phyloP scores from a whole-genome alignment of 108 stramenopile genomes.

The Stephanodiscus minutulus region DNA sequence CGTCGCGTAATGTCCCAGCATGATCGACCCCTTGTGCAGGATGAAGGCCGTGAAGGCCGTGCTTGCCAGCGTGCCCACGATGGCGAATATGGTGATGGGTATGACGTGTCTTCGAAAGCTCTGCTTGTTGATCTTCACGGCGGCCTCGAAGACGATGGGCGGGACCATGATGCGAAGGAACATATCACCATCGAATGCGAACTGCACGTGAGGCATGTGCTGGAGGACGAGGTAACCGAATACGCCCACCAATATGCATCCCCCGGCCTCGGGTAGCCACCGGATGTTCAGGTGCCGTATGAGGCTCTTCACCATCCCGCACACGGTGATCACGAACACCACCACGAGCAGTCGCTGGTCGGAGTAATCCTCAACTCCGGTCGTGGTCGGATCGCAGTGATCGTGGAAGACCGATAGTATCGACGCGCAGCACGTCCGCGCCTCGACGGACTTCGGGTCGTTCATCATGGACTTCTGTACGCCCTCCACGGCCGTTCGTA shows the following conservation, averaged over 20 bases:
- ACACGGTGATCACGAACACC: slow-evolving; percentile 82
- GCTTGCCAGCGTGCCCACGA: slow-evolving; percentile 79
- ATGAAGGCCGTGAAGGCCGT: slow-evolving; percentile 74
- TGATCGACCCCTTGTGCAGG: slow-evolving; percentile 64
- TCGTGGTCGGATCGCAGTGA: slow-evolving; percentile 78
- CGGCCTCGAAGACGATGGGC: slow-evolving; percentile 91
- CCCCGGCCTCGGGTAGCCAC: slow-evolving; percentile 90
- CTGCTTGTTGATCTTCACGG: slow-evolving; percentile 82
- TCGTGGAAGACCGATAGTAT: slow-evolving; percentile 87
- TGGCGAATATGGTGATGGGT: slow-evolving; percentile 80
- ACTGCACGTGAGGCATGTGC: slow-evolving; percentile 74
- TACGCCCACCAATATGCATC: slow-evolving; percentile 85
- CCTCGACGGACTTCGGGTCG: slow-evolving; percentile 76
- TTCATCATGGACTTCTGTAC: slow-evolving; percentile 67
- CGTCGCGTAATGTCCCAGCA: slow-evolving; percentile 42
- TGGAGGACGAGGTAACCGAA: slow-evolving; percentile 68
- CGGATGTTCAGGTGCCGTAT: slow-evolving; percentile 85
- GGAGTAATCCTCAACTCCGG: slow-evolving; percentile 69
- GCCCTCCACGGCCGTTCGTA: slow-evolving; percentile 54
- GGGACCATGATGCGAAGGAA: slow-evolving; percentile 89
- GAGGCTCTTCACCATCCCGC: slow-evolving; percentile 85
- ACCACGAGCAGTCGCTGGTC: slow-evolving; percentile 76
- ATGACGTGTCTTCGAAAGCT: slow-evolving; percentile 74
- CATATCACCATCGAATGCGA: slow-evolving; percentile 85
- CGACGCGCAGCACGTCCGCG: slow-evolving; percentile 83